phyloP scores from a whole-genome alignment of 108 stramenopile species.

The Discostella pseudostelligera region DNA sequence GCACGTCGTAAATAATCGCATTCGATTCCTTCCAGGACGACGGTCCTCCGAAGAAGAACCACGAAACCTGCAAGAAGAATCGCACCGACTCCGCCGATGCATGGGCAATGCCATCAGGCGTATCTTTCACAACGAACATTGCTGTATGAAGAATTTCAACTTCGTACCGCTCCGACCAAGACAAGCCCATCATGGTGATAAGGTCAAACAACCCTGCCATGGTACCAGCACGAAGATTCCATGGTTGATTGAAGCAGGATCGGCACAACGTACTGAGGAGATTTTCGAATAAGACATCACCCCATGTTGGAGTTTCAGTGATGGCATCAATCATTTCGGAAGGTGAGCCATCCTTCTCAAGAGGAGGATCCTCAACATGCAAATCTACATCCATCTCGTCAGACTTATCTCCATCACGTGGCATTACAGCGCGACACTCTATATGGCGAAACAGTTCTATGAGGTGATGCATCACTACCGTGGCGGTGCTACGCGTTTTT shows the following conservation, averaged over 20 bases:
- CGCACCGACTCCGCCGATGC: conserved; percentile 54
- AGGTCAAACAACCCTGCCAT: conserved; percentile 48
- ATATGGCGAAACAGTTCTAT: conserved; percentile 26
- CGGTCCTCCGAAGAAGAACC: conserved; percentile 48
- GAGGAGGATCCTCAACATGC: not conserved
- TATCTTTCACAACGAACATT: conserved; percentile 71
- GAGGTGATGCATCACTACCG: conserved; percentile 36
- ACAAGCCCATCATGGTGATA: conserved; percentile 46
- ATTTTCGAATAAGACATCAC: conserved; percentile 49
- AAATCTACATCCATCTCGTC: conserved; percentile 16
- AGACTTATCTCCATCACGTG: conserved; percentile 1
- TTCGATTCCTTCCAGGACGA: conserved; percentile 22
- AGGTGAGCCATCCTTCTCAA: not conserved
- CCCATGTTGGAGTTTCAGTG: not conserved
- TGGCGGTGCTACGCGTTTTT: conserved; percentile 21
- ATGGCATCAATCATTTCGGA: not conserved
- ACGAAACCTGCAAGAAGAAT: conserved; percentile 60
- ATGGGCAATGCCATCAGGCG: conserved; percentile 58
- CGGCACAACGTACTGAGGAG: conserved; percentile 56
- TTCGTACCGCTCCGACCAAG: conserved; percentile 67
- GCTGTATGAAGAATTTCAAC: conserved; percentile 69
- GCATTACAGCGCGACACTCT: not conserved
- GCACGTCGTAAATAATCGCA: conserved; percentile 37
- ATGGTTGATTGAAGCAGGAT: conserved; percentile 40
- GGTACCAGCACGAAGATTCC: conserved; percentile 53